These are phyloP conservation scores for Aspergillus amoenus DNA, from an alignment of 2,329 filamentous ascomycete genomes.

Conservation along the genomic window DNA sequence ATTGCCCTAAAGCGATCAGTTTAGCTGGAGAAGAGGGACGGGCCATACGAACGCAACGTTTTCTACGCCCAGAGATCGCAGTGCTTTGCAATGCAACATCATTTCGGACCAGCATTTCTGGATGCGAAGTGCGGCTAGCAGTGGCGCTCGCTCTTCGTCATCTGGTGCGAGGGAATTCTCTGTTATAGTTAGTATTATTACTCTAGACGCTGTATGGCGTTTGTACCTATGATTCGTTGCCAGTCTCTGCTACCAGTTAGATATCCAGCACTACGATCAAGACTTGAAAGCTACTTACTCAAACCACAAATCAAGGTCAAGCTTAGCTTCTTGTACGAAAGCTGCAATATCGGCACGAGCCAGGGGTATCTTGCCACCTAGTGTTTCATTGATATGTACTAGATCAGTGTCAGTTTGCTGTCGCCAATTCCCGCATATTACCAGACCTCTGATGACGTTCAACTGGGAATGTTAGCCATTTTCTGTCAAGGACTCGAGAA, in stretches of 20 bases:
- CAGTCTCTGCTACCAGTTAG: slow-evolving; percentile 31
- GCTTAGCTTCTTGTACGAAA: slow-evolving; percentile 46
- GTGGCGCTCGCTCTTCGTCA: slow-evolving; percentile 35
- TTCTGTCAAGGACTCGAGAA: background rate
- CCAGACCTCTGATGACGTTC: slow-evolving; percentile 41
- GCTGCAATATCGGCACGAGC: slow-evolving; percentile 40
- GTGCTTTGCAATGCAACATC: slow-evolving; percentile 53
- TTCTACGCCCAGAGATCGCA: slow-evolving; percentile 50
- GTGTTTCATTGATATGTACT: slow-evolving; percentile 40
- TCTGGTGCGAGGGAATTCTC: slow-evolving; percentile 27
- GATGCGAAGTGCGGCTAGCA: slow-evolving; percentile 50
- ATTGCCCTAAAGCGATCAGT: slow-evolving; percentile 40
- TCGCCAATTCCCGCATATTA: too few relatives aligned
- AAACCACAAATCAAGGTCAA: slow-evolving; percentile 53
- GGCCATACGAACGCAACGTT: slow-evolving; percentile 42
- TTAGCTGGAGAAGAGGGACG: background rate
- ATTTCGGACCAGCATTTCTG: slow-evolving; percentile 56
- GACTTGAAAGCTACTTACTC: slow-evolving; percentile 28
- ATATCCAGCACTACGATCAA: background rate
- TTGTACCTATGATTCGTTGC: slow-evolving; percentile 36
- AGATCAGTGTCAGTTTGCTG: background rate
- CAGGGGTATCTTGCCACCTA: slow-evolving; percentile 26
- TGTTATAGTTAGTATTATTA: slow-evolving; percentile 6
- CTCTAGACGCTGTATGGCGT: background rate
- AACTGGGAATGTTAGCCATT: slow-evolving; percentile 27